Evolutionary conservation across 1,284 basidiomycete genomes (phyloP).

Genomic region (Austroboletus novae-zelandiae): DNA sequence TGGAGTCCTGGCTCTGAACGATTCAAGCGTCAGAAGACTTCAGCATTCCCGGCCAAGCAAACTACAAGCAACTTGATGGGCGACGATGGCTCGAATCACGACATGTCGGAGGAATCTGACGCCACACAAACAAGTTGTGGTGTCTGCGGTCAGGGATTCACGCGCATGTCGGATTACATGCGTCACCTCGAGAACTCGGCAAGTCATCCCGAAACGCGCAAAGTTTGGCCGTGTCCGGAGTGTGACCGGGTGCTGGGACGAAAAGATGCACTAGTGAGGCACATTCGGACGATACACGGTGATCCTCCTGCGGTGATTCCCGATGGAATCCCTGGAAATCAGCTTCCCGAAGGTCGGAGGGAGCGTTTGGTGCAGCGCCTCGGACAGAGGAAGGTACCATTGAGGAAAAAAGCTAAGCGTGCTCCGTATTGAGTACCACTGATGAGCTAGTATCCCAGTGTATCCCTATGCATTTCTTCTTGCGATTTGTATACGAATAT

Average conservation of each 20-base stretch:
- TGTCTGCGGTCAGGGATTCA: constrained; percentile 20
- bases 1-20: constrained; percentile 19
- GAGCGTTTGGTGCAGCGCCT: constrained; percentile 1
- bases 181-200: constrained; percentile 27
- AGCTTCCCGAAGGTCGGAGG: not conserved
- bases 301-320: constrained; percentile 1
- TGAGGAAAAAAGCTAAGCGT: not conserved
- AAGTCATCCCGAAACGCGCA: constrained; percentile 26
- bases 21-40: constrained; percentile 6
- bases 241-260: constrained; percentile 20
- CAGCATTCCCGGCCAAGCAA: not conserved
- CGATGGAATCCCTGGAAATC: constrained; percentile 2
- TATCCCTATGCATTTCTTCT: too few species aligned
- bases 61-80: not conserved
- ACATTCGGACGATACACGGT: constrained; percentile 20
- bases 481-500: too few species aligned
- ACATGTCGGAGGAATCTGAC: not conserved
- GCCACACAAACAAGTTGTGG: constrained; percentile 9
- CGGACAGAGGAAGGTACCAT: constrained; percentile 6
- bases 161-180: constrained; percentile 19
- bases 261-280: constrained; percentile 22
- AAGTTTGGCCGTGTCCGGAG: constrained; percentile 23
- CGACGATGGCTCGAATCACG: too few species aligned
- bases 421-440: too few species aligned
- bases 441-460: too few species aligned